These are phyloP conservation scores for Stenogyne calaminthoides DNA, from an alignment of 305 asterid species.

Conservation along the genomic window DNA sequence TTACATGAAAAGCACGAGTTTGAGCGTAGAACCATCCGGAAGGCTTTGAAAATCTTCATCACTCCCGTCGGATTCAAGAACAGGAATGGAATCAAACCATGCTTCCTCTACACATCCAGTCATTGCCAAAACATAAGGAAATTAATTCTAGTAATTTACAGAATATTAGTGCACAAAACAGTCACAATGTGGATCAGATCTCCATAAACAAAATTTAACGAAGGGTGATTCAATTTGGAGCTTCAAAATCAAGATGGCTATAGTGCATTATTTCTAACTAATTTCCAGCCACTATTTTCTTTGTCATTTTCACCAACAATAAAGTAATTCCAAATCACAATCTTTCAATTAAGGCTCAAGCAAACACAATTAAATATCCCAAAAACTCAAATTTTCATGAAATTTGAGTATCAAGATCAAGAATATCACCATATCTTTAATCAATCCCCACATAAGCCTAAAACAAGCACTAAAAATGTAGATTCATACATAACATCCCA, in stretches of 20 bases:
- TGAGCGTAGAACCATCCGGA: slow-evolving; percentile 79
- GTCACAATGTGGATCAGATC: too few relatives aligned
- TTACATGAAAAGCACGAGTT: neutral
- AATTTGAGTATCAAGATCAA: too few relatives aligned
- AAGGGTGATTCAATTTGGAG: too few relatives aligned
- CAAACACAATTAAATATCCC: neutral
- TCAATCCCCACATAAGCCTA: neutral
- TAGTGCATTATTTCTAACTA: too few relatives aligned
- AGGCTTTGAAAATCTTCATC: slow-evolving; percentile 94
- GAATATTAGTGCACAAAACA: neutral
- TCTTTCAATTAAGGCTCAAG: neutral
- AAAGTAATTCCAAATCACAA: neutral
- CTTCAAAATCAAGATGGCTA: too few relatives aligned
- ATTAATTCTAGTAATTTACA: neutral
- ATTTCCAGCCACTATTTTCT: neutral
- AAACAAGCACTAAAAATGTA: neutral
- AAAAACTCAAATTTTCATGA: neutral
- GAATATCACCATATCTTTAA: neutral
- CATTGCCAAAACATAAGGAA: neutral
- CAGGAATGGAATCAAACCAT: slow-evolving; percentile 83
- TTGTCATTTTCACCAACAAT: neutral
- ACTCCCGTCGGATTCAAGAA: slow-evolving; percentile 86
- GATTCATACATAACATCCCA: too few relatives aligned
- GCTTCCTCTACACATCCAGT: slow-evolving; percentile 73
- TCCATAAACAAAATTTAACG: too few relatives aligned